Conservation (phyloP, 306 rosid genomes). For the Fagus sylvatica region DNA sequence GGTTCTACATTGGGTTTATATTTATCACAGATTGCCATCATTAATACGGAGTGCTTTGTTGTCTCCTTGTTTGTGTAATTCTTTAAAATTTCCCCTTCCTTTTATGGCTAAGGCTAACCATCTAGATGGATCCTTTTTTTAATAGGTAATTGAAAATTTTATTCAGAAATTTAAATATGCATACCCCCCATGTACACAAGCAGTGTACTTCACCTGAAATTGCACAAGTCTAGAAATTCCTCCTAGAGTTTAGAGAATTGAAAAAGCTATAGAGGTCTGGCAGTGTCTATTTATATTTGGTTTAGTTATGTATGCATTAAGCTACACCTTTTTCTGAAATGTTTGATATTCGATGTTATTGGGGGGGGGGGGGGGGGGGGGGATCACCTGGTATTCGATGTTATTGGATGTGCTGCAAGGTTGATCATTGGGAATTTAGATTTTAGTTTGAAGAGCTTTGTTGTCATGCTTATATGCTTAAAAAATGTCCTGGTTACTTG, state of each 20-base stretch:
- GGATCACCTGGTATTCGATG: no score
- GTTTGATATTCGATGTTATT: neutral
- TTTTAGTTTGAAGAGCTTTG: neutral
- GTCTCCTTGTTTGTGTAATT: conserved; percentile 2
- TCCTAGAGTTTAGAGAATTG: neutral
- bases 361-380: no score
- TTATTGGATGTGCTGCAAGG: neutral
- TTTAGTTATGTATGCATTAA: neutral
- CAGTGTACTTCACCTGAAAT: no score
- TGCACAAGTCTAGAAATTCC: no score
- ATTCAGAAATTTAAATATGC: no score
- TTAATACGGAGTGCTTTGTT: neutral
- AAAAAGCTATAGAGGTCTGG: neutral
- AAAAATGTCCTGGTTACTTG: conserved; percentile 12
- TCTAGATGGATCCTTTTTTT: neutral
- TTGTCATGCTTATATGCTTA: conserved; percentile 17
- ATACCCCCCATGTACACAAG: no score
- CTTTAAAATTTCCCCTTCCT: neutral
- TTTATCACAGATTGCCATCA: neutral
- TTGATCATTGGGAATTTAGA: neutral
- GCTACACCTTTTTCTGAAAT: neutral
- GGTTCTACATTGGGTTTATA: neutral
- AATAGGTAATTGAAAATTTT: no score
- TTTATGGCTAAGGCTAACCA: neutral
- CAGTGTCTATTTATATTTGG: neutral